A percentile compares a stretch with the other conserved stretches of the same genome.
phyloP scores from a whole-genome alignment of 1,139 yeast genomes.

The Blastobotrys aristatus region DNA sequence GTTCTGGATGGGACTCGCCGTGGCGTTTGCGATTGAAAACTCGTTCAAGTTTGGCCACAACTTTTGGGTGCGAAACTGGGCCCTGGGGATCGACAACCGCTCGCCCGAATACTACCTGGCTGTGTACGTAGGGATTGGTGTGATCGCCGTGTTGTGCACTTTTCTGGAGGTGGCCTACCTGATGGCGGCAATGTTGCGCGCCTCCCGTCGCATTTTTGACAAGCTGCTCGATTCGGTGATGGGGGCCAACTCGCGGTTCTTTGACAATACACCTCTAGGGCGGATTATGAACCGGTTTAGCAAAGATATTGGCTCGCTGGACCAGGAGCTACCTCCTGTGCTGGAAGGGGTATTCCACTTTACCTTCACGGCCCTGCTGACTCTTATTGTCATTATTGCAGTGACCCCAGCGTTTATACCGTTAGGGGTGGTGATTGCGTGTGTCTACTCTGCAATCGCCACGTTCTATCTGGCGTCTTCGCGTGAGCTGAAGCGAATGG shows the following conservation, averaged over 20 bases:
- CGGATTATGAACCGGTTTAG: conserved; percentile 96
- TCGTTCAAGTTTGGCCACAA: conserved; percentile 57
- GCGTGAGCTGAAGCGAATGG: conserved; percentile 83
- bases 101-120: conserved; percentile 56
- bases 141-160: conserved; percentile 51
- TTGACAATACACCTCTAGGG: conserved; percentile 93
- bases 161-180: conserved; percentile 54
- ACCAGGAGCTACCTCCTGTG: conserved; percentile 62
- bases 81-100: conserved; percentile 3
- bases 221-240: conserved; percentile 55
- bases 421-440: neutral
- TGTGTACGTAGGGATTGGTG: conserved; percentile 66
- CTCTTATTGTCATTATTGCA: conserved; percentile 1
- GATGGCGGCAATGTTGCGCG: conserved; percentile 67
- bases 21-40: conserved; percentile 53
- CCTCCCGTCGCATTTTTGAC: conserved; percentile 70
- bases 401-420: conserved; percentile 6
- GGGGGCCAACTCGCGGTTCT: conserved; percentile 78
- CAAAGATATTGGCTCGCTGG: conserved; percentile 88
- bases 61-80: conserved; percentile 77
- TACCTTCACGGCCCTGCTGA: conserved; percentile 2
- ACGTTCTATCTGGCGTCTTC: conserved; percentile 63
- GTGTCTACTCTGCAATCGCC: neutral
- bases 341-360: conserved; percentile 4
- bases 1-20: conserved; percentile 46